phyloP scores from a whole-genome alignment of 305 asterid genomes.

The Fraxinus angustifolia region DNA sequence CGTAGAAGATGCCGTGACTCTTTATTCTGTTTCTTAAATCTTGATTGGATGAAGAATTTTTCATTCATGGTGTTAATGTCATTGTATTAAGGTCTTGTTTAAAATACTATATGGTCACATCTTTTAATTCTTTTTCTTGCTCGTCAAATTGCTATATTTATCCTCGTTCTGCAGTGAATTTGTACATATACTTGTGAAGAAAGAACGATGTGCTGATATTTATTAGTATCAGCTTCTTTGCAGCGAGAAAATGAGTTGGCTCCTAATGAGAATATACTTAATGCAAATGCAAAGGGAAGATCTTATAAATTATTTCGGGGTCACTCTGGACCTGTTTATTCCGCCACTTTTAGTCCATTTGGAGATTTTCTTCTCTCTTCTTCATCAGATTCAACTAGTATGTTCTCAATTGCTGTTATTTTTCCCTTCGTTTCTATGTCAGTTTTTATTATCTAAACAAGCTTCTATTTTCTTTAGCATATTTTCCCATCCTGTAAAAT shows the following conservation, averaged over 20 bases:
- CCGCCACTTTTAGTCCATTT: constrained; percentile 77
- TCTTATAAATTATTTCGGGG: constrained; percentile 75
- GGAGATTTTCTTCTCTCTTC: constrained; percentile 88
- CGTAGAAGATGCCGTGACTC: neutral
- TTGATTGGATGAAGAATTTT: neutral
- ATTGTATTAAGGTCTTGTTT: constrained; percentile 1
- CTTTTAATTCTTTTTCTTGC: constrained; percentile 7
- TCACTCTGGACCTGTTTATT: constrained; percentile 88
- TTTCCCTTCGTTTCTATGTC: constrained; percentile 1
- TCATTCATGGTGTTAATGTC: neutral
- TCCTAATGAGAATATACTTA: constrained; percentile 43
- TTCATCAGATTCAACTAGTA: constrained; percentile 90
- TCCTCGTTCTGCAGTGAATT: neutral
- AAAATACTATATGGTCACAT: neutral
- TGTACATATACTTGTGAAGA: constrained; percentile 11
- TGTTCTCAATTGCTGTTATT: constrained; percentile 22
- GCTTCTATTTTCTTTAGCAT: neutral
- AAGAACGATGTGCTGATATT: constrained; percentile 26
- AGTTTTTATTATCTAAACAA: neutral
- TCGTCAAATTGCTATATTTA: neutral
- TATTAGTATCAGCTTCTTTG: constrained; percentile 51
- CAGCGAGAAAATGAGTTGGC: constrained; percentile 64
- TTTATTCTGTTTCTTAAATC: constrained; percentile 1
- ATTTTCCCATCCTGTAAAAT: neutral
- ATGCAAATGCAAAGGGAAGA: constrained; percentile 50